phyloP scores from a whole-genome alignment of 805 yeast genomes.

The Kodamaea kaohsiungensis region DNA sequence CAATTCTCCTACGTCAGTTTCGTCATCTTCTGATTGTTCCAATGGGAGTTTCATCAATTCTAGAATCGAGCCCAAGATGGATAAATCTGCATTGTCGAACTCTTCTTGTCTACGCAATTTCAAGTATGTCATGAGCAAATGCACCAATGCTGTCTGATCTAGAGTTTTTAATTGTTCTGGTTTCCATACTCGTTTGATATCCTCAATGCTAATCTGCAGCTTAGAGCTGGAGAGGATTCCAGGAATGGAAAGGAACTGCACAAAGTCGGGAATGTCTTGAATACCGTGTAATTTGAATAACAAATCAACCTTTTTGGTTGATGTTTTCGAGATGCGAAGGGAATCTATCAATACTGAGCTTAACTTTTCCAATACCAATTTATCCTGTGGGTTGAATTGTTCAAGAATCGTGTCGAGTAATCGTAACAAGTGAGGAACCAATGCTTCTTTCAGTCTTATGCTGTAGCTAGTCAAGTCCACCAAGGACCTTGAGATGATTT shows the following conservation, averaged over 20 bases:
- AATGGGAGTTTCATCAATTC: slow-evolving; percentile 20
- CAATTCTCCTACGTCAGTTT: neutral
- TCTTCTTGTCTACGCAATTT: slow-evolving; percentile 1
- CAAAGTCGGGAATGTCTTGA: slow-evolving; percentile 7
- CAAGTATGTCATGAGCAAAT: slow-evolving; percentile 5
- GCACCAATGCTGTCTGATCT: slow-evolving; percentile 15
- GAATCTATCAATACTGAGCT: neutral
- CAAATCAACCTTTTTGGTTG: neutral
- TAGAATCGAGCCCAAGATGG: slow-evolving; percentile 17
- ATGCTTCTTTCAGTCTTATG: neutral
- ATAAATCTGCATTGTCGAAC: neutral
- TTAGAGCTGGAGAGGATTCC: slow-evolving; percentile 3
- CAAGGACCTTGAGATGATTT: neutral
- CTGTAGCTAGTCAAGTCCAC: neutral
- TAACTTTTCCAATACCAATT: neutral
- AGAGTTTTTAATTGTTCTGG: slow-evolving; percentile 21
- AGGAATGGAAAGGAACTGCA: slow-evolving; percentile 16
- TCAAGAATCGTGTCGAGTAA: neutral
- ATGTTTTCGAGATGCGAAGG: neutral
- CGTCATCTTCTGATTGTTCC: slow-evolving; percentile 6
- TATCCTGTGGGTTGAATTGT: neutral
- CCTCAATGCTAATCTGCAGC: slow-evolving; percentile 1
- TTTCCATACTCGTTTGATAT: slow-evolving; percentile 22
- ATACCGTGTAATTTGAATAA: slow-evolving; percentile 1
- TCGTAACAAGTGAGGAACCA: neutral